phyloP scores from a whole-genome alignment of 768 basidiomycete species.

The Termitomyces heimii region DNA sequence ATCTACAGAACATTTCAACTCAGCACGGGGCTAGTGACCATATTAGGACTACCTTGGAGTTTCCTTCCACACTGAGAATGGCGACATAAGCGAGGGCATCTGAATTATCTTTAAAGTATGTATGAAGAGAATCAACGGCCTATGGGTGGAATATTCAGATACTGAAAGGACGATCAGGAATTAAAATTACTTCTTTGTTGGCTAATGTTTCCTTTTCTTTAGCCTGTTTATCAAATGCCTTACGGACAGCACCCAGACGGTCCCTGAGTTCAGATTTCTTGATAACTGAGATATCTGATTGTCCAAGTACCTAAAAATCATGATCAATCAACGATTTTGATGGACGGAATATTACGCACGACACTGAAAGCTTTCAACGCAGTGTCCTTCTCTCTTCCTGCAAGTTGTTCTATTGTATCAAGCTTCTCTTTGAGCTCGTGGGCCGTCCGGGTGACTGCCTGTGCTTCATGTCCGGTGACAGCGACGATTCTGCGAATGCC shows the following conservation, averaged over 20 bases:
- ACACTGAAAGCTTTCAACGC: conserved; percentile 76
- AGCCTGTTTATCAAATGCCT: conserved; percentile 76
- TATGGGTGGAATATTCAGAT: conserved; percentile 19
- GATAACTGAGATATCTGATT: conserved; percentile 84
- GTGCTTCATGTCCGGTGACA: conserved; percentile 91
- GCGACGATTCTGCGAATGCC: conserved; percentile 94
- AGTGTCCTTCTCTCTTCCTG: conserved; percentile 81
- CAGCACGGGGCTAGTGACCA: neutral
- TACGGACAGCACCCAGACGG: conserved; percentile 62
- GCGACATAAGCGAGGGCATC: conserved; percentile 67
- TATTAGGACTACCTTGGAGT: conserved; percentile 59
- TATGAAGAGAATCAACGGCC: conserved; percentile 64
- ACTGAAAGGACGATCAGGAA: neutral
- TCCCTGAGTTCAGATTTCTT: conserved; percentile 78
- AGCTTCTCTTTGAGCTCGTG: conserved; percentile 57
- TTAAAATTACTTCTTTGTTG: conserved; percentile 62
- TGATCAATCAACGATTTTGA: neutral
- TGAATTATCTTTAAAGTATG: conserved; percentile 75
- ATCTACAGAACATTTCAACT: conserved; percentile 37
- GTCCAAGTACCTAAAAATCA: conserved; percentile 71
- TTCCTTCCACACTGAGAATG: conserved; percentile 71
- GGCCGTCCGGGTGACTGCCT: conserved; percentile 69
- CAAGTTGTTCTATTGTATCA: conserved; percentile 49
- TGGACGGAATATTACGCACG: conserved; percentile 34
- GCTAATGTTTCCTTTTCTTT: conserved; percentile 77